Base-by-base conservation (phyloP, 257 asterid species). In the Jacaranda mimosifolia region DNA sequence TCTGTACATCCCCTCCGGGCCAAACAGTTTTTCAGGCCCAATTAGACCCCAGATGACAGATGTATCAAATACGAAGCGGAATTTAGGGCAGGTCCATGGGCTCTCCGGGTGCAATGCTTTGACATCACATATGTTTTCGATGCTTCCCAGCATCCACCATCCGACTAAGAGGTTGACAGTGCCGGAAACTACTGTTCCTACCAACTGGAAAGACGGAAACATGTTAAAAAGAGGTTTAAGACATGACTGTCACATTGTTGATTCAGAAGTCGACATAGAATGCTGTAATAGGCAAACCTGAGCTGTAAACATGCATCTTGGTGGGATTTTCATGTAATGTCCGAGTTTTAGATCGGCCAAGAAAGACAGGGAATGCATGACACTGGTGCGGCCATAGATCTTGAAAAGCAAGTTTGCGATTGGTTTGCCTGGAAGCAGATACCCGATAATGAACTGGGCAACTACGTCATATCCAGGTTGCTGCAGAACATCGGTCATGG, bases 321-420 rank as follows among this genome's bases (percentile, higher is more conserved):
- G 62, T 4, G 62, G 62, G 62, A 55, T 55, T 55, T 55, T 55
- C 62, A 55, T 55, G 62, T 55, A 55, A 17, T 55, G 62, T 55
- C 62, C 62, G 10, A 55, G 62, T 55, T 55, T 55, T 17, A 55
- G 62, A 55, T 55, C 62, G 10, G 35, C 62, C 62, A 55, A 19
- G 62, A 55, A 55, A n/a, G 62, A 55, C 1, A 55, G 62, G 9
- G 62, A n/a, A n/a, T 55, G 62, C 62, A 55, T 55, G 35, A 55
- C 62, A 6, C 62, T 55, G 62, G 62, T 55, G 3, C 62, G 32
- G 10, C 32, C 62, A 55, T 55, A 55, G 6, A 55, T 55, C 62
- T 55, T 55, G 62, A 55, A 55, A 17, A 55, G 9, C 26, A 55
- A 35, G 62, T 55, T 55, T 3, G 35, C 62, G 10, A 55, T 55